Evolutionary conservation across 1,139 yeast species (phyloP).

Genomic region (Sugiyamaella japonica): DNA sequence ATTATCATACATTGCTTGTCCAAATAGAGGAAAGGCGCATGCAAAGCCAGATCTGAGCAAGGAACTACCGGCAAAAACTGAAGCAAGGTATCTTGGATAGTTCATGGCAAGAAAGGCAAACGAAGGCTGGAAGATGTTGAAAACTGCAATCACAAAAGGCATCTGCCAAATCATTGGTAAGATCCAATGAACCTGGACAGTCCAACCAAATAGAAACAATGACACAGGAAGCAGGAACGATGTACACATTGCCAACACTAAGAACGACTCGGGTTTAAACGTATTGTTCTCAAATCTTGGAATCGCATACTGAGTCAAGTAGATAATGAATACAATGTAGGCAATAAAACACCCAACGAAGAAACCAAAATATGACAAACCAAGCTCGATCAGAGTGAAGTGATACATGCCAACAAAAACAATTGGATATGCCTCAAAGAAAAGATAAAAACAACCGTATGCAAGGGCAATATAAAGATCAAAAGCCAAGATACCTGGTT

Average conservation of each 20-base stretch:
- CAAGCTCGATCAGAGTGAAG: constrained; percentile 53
- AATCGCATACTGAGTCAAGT: constrained; percentile 17
- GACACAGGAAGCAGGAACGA: constrained; percentile 57
- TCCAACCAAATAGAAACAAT: constrained; percentile 54
- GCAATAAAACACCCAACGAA: constrained; percentile 47
- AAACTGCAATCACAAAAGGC: constrained; percentile 73
- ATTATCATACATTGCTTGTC: constrained; percentile 49
- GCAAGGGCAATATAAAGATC: constrained; percentile 54
- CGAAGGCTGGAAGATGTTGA: constrained; percentile 70
- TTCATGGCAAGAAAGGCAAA: constrained; percentile 69
- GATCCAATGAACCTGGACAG: constrained; percentile 75
- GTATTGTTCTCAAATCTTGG: constrained; percentile 21
- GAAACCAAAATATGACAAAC: constrained; percentile 49
- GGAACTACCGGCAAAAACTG: constrained; percentile 57
- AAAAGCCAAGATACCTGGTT: constrained; percentile 40
- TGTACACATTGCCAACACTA: constrained; percentile 38
- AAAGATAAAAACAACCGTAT: constrained; percentile 56
- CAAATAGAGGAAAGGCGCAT: constrained; percentile 59
- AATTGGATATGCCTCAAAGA: constrained; percentile 64
- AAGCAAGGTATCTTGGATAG: constrained; percentile 68
- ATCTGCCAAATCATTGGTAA: constrained; percentile 73
- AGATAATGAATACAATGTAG: constrained; percentile 22
- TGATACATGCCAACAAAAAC: constrained; percentile 48
- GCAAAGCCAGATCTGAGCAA: constrained; percentile 53
- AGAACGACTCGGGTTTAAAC: constrained; percentile 24